Percentiles rank a stretch among this genome's conserved stretches.
phyloP scores from a whole-genome alignment of 2,329 filamentous ascomycete genomes.

The Capronia epimyces region DNA sequence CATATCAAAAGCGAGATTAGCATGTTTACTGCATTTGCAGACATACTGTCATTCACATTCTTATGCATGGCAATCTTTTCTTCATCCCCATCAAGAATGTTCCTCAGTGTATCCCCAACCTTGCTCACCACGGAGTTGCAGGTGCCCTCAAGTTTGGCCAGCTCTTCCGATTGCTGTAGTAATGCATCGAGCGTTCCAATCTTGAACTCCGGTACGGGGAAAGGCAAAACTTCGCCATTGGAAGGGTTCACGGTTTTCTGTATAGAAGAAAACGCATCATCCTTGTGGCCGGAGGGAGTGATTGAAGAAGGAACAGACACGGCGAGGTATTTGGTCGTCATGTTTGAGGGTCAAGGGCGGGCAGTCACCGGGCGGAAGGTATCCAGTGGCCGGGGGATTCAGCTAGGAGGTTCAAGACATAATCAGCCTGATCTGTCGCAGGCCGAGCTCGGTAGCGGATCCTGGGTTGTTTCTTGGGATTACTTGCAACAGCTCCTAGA shows the following conservation, averaged over 20 bases:
- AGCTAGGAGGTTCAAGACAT: neutral
- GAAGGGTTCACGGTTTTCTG: conserved; percentile 66
- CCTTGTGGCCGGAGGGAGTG: conserved; percentile 70
- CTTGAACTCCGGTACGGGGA: conserved; percentile 89
- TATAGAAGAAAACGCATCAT: conserved; percentile 74
- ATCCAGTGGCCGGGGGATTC: neutral
- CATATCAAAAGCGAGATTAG: conserved; percentile 2
- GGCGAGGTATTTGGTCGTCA: conserved; percentile 61
- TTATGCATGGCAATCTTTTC: conserved; percentile 80
- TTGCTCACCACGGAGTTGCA: conserved; percentile 82
- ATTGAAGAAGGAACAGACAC: conserved; percentile 86
- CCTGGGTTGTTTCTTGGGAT: neutral
- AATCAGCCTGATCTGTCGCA: neutral
- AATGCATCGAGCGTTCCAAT: conserved; percentile 93
- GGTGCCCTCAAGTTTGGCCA: conserved; percentile 75
- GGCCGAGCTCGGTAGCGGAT: neutral
- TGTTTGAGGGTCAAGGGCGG: conserved; percentile 1
- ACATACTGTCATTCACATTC: conserved; percentile 86
- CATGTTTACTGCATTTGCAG: neutral
- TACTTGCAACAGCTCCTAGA: neutral
- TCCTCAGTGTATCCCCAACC: conserved; percentile 77
- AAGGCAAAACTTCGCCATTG: conserved; percentile 68
- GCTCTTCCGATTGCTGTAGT: conserved; percentile 92
- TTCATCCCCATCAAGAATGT: conserved; percentile 77
- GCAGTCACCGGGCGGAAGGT: neutral